Conservation (phyloP, 2,329 filamentous ascomycete species). For the Thelonectria rubi region DNA sequence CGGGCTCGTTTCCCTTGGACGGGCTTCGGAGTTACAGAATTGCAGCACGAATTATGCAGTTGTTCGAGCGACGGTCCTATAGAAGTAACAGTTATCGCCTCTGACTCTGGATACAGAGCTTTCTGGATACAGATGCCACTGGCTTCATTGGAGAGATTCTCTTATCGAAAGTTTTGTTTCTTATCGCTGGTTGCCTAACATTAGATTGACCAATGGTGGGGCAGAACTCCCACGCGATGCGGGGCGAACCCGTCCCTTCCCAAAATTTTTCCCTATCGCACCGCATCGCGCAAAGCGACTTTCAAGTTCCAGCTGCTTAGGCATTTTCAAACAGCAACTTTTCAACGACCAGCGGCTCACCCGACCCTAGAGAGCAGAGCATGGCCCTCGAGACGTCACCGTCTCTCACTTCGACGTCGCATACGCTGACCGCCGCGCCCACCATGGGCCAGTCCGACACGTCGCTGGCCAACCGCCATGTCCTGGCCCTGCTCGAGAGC, state of each 20-base stretch:
- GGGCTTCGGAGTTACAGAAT: neutral
- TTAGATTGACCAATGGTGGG: constrained; percentile 35
- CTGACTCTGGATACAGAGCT: neutral
- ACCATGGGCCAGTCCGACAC: constrained; percentile 51
- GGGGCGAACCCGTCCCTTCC: constrained; percentile 34
- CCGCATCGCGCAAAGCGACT: constrained; percentile 12
- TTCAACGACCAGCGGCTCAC: constrained; percentile 20
- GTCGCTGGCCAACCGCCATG: constrained; percentile 48
- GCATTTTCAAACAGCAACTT: constrained; percentile 18
- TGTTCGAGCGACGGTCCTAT: constrained; percentile 4
- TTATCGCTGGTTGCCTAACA: constrained; percentile 22
- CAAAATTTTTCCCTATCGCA: constrained; percentile 40
- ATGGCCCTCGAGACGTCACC: constrained; percentile 60
- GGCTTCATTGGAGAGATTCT: neutral
- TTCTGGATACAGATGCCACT: no score
- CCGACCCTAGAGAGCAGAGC: constrained; percentile 33
- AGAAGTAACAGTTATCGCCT: neutral
- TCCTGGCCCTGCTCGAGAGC: constrained; percentile 64
- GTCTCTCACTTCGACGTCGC: constrained; percentile 70
- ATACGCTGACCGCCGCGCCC: constrained; percentile 66
- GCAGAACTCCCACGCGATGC: constrained; percentile 16
- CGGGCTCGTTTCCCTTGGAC: neutral
- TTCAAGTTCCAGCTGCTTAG: constrained; percentile 16
- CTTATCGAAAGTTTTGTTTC: neutral
- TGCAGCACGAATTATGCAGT: constrained; percentile 1